These are phyloP conservation scores for Perkinsela sp. DNA, from an alignment of 208 protist genomes.

Conservation along the genomic window DNA sequence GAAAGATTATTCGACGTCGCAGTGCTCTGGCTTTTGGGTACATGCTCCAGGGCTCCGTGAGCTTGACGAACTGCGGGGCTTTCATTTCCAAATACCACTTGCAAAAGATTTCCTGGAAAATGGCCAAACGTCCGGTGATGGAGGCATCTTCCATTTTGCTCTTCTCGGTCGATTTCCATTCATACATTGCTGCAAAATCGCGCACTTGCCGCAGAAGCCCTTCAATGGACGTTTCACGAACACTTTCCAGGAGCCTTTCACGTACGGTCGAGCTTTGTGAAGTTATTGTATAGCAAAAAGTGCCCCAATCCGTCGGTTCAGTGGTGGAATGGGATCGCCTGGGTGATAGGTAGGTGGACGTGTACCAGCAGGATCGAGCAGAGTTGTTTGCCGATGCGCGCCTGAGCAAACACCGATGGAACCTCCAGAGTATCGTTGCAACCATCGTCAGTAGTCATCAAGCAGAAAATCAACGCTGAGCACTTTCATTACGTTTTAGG, in stretches of 20 bases:
- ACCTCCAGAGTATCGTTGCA: no score
- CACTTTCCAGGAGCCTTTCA: background rate
- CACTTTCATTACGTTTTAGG: no score
- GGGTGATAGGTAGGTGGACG: no score
- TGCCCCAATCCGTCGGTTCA: background rate
- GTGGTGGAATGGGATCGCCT: no score
- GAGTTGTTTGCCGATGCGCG: no score
- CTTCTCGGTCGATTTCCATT: conserved; percentile 1
- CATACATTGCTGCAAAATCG: background rate
- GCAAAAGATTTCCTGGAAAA: conserved; percentile 2
- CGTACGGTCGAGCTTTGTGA: background rate
- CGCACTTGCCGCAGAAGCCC: background rate
- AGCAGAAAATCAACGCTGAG: no score
- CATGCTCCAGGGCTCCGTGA: conserved; percentile 38
- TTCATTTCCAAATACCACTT: conserved; percentile 22
- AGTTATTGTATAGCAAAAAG: background rate
- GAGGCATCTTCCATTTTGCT: background rate
- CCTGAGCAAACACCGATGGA: no score
- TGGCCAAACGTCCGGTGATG: conserved; percentile 1
- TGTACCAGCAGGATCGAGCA: no score
- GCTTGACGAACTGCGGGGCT: conserved; percentile 16
- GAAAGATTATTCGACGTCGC: conserved; percentile 39
- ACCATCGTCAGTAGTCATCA: no score
- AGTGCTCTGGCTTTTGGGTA: conserved; percentile 40
- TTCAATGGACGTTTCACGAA: background rate